Base-by-base conservation (phyloP, 2,329 filamentous ascomycete genomes). In the Cytospora leucostoma region DNA sequence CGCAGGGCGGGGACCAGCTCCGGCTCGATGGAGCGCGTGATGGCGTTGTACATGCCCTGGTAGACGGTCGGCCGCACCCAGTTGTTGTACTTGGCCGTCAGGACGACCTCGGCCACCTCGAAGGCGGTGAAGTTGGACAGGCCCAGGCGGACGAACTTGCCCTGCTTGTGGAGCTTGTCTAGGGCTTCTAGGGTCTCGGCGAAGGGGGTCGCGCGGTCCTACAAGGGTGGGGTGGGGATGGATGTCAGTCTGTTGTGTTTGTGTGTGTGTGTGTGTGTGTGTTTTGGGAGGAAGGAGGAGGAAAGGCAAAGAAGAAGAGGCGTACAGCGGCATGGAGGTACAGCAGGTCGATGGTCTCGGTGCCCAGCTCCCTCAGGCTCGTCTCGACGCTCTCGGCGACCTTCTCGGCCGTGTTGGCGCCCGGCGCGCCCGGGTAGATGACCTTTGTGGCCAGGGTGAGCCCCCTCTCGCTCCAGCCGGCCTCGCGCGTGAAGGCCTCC, bases 31-130 rank as follows among this genome's bases (percentile, higher is more conserved):
- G 84, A 85, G 59, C 92, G 86, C 27, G 88, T 91, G 68, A 93
- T 90, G 63, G 84, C 86, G 75, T 94, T 94, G 77, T 94, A 94
- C 90, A 96, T 94, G 70, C 83, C 93, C 76, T 95, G 92, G 56
- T 50, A 50, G 62, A 96, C 86, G 0, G 89, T 92, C 1, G 92
- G 92, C 47, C 88, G 84, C 17, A 96, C 90, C 91, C 91, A 96
- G 66, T 85, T 85, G 71, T 91, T 88, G 76, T 90, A 86, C 70
- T 89, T 89, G 80, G 90, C 94, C 47, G 87, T 88, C 75, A 92
- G 84, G 63, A 89, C 89, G 11, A 96, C 85, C 77, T 97, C 93
- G 0, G 92, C 92, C 11, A 97, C 90, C 74, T 97, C 93, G 72
- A 89, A 95, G 0, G 92, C 88, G 0, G 92, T 91, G 74, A 88